Base-by-base conservation (phyloP, 805 yeast genomes). In the Jamesozyma hellenica region DNA sequence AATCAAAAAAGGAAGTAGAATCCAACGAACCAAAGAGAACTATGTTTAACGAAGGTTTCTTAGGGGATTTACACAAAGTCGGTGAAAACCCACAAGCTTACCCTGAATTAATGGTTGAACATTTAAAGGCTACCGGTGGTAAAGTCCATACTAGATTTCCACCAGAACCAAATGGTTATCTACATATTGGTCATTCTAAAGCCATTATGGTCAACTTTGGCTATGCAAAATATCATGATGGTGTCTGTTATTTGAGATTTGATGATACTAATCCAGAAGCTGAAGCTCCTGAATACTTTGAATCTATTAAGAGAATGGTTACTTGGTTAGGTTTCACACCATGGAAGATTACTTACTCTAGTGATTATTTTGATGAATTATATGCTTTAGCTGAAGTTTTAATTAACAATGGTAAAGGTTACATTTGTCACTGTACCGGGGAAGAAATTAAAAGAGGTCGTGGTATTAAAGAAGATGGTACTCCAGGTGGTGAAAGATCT, bases 261-360 rank as follows among this genome's bases (percentile, higher is more conserved):
- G 99, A 92, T 63, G 99, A 92, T 60, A 92, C 99, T 27, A 92
- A 92, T 56, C 99, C 99, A 1, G 98, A 92, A 65, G 96, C 96
- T 34, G 99, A 92, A 66, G 96, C 92, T 51, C 96, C 87, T 51
- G 76, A 77, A 40, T 92, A 82, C 60, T 86, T 92, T 63, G 77
- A 75, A 49, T 79, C 94, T 35, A 92, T 92, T 45, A 68, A 75
- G 56, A 79, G 78, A 46, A 84, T 90, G 76, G 82, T 92, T 38
- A 71, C 72, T 44, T 92, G 99, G 99, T 72, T 92, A 45, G 99
- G 99, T 14, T 92, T 85, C 58, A 63, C 68, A 49, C 99, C 99
- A 26, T 88, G 85, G 85, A 84, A 85, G 59, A 74, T 90, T 53
- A 92, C 99, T 4, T 87, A 92, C 63, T 90, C 97, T 4, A 83